phyloP scores from a whole-genome alignment of 108 stramenopile species.

The Cyclotella baltica region DNA sequence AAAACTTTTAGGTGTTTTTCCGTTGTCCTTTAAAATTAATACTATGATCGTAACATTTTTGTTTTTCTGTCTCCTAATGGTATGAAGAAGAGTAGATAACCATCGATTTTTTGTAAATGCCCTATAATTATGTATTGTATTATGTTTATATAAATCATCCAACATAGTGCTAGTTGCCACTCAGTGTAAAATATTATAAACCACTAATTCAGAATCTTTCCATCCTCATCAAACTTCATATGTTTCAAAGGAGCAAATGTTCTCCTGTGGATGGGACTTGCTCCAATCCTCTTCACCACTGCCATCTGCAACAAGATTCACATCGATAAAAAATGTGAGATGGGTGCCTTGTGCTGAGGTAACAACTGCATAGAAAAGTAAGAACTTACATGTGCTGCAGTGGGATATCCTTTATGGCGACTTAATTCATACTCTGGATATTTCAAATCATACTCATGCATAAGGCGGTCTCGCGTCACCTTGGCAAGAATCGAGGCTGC shows the following conservation, averaged over 20 bases:
- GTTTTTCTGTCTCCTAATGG: no score
- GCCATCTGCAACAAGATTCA: background rate
- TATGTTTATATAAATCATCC: background rate
- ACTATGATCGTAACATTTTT: no score
- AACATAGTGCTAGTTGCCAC: no score
- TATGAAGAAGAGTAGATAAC: no score
- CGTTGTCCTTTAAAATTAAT: no score
- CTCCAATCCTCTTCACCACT: conserved; percentile 74
- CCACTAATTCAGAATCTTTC: conserved; percentile 14
- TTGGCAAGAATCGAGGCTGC: conserved; percentile 98
- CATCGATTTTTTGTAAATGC: no score
- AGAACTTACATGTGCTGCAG: conserved; percentile 76
- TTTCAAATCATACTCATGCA: conserved; percentile 86
- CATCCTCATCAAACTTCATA: conserved; percentile 61
- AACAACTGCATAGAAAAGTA: background rate
- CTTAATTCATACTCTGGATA: conserved; percentile 89
- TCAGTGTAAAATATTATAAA: no score
- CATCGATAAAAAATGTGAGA: background rate
- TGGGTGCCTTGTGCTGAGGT: background rate
- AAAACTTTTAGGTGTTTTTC: no score
- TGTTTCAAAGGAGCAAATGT: conserved; percentile 94
- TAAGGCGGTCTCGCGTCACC: conserved; percentile 95
- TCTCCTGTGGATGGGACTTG: conserved; percentile 87
- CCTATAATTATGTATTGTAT: background rate
- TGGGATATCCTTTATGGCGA: conserved; percentile 98